A percentile compares a stretch with the other conserved stretches of the same genome.
phyloP scores from a whole-genome alignment of 768 basidiomycete species.

The Amanita pseudoporphyria region DNA sequence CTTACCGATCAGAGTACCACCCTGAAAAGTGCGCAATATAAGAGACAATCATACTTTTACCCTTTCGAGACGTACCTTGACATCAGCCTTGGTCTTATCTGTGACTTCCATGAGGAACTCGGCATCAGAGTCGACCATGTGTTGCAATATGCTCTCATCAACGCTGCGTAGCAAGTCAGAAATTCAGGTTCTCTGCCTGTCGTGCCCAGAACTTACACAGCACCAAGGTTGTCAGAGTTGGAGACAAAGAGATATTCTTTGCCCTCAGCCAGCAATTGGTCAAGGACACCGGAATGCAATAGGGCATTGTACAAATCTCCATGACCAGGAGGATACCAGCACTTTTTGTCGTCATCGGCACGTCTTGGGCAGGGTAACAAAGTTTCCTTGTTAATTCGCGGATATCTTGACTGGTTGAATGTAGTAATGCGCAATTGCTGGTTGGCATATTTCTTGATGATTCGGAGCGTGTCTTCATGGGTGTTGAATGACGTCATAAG shows the following conservation, averaged over 20 bases:
- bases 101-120: conserved; percentile 96
- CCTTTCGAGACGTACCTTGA: conserved; percentile 21
- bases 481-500: conserved; percentile 99
- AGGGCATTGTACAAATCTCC: conserved; percentile 94
- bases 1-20: conserved; percentile 72
- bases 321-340: conserved; percentile 97
- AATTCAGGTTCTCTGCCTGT: background rate
- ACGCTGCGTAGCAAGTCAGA: conserved; percentile 33
- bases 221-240: conserved; percentile 95
- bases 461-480: conserved; percentile 89
- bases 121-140: conserved; percentile 73
- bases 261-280: conserved; percentile 81
- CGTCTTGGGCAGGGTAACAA: conserved; percentile 76
- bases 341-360: conserved; percentile 74
- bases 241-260: conserved; percentile 98
- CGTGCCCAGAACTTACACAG: conserved; percentile 47
- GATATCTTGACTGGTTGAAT: conserved; percentile 93
- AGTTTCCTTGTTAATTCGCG: conserved; percentile 84
- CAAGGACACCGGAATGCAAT: conserved; percentile 82
- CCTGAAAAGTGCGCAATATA: conserved; percentile 25
- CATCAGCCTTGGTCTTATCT: conserved; percentile 91
- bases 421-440: conserved; percentile 89
- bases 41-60: background rate
- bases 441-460: conserved; percentile 95
- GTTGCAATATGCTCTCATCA: conserved; percentile 74